Conservation (phyloP, 83 land plant species). For the Thuja plicata region DNA sequence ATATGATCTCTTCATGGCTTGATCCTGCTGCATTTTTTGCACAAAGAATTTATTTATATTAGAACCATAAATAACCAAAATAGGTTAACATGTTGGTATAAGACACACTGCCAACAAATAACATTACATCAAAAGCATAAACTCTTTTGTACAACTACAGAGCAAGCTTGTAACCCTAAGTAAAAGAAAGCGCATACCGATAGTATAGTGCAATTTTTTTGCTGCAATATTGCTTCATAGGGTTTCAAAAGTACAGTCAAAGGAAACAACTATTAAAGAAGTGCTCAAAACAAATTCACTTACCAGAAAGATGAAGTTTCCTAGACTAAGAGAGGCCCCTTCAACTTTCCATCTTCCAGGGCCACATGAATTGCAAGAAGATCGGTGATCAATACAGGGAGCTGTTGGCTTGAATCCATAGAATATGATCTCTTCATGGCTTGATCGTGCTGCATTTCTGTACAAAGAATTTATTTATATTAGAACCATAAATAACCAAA, state of each 20-base stretch:
- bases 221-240: neutral
- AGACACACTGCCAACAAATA: neutral
- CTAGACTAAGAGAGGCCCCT: neutral
- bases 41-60: too few species aligned
- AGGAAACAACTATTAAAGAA: neutral
- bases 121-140: constrained; percentile 18
- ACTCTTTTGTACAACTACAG: constrained; percentile 40
- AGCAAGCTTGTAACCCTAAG: constrained; percentile 49
- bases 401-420: neutral
- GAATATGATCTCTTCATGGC: too few species aligned
- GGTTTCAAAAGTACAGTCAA: neutral
- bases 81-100: neutral
- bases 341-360: constrained; percentile 18
- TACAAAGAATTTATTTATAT: too few species aligned
- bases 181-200: neutral
- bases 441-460: too few species aligned
- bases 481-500: neutral
- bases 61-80: too few species aligned
- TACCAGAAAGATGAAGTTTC: neutral
- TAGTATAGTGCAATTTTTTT: neutral
- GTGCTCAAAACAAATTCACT: neutral
- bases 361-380: constrained; percentile 12
- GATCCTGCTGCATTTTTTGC: too few species aligned
- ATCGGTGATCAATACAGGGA: constrained; percentile 28
- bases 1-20: too few species aligned